Evolutionary conservation across 1,284 basidiomycete species (phyloP), one percentile per base, ranked within the genome.

Genomic region (Flammula alnicola): DNA sequence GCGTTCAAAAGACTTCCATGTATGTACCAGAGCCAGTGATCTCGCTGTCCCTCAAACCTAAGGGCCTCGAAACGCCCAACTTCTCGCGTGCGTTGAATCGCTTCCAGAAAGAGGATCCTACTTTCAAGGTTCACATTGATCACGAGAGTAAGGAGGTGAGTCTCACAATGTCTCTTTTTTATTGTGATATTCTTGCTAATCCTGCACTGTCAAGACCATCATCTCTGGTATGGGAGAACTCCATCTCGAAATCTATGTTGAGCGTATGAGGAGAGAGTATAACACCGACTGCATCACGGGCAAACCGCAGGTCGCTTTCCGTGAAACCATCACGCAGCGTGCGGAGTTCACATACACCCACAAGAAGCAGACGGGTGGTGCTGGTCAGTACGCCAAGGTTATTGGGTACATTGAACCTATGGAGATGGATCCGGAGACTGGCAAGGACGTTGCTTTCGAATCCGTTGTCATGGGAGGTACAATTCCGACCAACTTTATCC

Each of bases 191-290:
- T 32, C 44, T 31, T 37, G 32, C 38, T 30, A 26, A 46, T 22
- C 20, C 10, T 39, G 22, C 22, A n/a, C 43, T 17, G 3, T 3
- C 10, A 58, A 93, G 89, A 99, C 97, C n/a, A 99, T 99, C 69
- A 98, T 99, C 56, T 96, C 93, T 26, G 97, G 97, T 14, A 99
- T 99, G 97, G 97, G 96, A 23, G 97, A 99, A 72, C 83, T 99
- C 8, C 97, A 99, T 67, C 83, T 99, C 20, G 97, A 99, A 67
- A 98, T 99, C 64, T 99, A 99, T 73, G 96, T 98, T 54, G 97
- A 99, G 71, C 91, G 97, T 36, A 98, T 99, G 95, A 88, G 87
- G 61, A 88, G 97, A 52, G 97, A 99, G 73, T 99, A 99, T 76
- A 93, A 92, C 56, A 93, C 96, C 20, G 86, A 93, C 27, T 98